phyloP scores from a whole-genome alignment of 2,329 filamentous ascomycete genomes.

The Zopfia rhizophila region DNA sequence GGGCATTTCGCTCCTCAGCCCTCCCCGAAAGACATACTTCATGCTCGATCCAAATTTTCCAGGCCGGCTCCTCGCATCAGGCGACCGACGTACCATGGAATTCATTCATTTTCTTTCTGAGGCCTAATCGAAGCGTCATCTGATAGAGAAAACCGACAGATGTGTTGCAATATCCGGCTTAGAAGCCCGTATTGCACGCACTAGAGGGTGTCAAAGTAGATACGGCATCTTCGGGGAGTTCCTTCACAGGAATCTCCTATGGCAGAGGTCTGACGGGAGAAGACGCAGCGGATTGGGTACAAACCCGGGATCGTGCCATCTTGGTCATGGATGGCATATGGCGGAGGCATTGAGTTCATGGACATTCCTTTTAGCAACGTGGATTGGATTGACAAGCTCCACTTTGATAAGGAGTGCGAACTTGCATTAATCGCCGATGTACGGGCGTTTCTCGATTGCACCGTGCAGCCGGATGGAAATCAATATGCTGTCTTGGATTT shows the following conservation, averaged over 20 bases:
- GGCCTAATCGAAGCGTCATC: slow-evolving; percentile 22
- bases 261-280: slow-evolving; percentile 15
- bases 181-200: slow-evolving; percentile 21
- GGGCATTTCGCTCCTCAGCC: slow-evolving; percentile 14
- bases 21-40: slow-evolving; percentile 16
- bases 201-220: slow-evolving; percentile 17
- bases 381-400: slow-evolving; percentile 9
- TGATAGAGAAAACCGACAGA: slow-evolving; percentile 23
- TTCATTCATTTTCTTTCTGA: slow-evolving; percentile 22
- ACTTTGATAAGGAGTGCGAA: slow-evolving; percentile 23
- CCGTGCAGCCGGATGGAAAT: not conserved
- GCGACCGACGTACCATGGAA: slow-evolving; percentile 11
- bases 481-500: slow-evolving; percentile 11
- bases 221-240: slow-evolving; percentile 25
- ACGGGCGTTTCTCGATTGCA: slow-evolving; percentile 5
- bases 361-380: slow-evolving; percentile 6
- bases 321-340: slow-evolving; percentile 20
- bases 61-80: slow-evolving; percentile 16
- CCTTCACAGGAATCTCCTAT: slow-evolving; percentile 30
- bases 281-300: slow-evolving; percentile 18
- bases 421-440: slow-evolving; percentile 9
- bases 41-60: slow-evolving; percentile 27
- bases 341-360: slow-evolving; percentile 13
- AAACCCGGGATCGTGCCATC: slow-evolving; percentile 1
- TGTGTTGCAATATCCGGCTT: slow-evolving; percentile 27